Base-by-base conservation (phyloP, 2,329 filamentous ascomycete genomes). In the Aspergillus sp. region DNA sequence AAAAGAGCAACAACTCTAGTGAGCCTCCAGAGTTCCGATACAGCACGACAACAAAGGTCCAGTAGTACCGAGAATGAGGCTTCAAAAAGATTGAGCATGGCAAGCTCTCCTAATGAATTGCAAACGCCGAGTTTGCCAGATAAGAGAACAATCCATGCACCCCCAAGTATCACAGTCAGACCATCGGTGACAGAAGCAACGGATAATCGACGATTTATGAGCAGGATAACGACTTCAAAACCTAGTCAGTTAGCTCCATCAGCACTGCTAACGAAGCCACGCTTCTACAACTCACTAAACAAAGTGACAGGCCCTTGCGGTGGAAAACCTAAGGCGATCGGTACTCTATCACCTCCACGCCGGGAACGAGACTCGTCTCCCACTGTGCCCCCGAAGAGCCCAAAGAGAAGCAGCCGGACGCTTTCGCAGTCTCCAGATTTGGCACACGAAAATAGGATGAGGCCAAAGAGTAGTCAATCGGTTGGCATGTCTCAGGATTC, bases 401-500 rank as follows among this genome's bases (percentile, higher is more conserved):
- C 44, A 5, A 43, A 51, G 17, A 36, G 45, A 17, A 32, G 17
- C 30, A 45, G 48, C 43, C 55, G 45, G 12, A 13, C n/a, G 18
- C 17, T 39, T 8, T 39, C 55, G 20, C 48, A 48, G 9, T 42
- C 45, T 11, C n/a, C 41, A 5, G 44, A n/a, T 20, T 20, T 15
- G 11, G 30, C 22, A 13, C 36, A 24, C 3, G 48, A 49, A 6
- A 43, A 15, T 18, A 53, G 38, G n/a, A 22, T 15, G 32, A 26
- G 32, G 15, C 51, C 30, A 26, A 49, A 56, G 20, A 63, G 57
- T 15, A 54, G 59, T 26, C 48, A 62, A 22, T 60, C 66, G 9
- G 64, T 54, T 15, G 52, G 22, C 20, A 56, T 55, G 5, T 68
- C 66, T 15, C 55, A 62, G 8, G 63, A 64, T 3, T 56, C 64